Base-by-base conservation (phyloP, 1,284 basidiomycete species). In the Acaromyces ingoldii region DNA sequence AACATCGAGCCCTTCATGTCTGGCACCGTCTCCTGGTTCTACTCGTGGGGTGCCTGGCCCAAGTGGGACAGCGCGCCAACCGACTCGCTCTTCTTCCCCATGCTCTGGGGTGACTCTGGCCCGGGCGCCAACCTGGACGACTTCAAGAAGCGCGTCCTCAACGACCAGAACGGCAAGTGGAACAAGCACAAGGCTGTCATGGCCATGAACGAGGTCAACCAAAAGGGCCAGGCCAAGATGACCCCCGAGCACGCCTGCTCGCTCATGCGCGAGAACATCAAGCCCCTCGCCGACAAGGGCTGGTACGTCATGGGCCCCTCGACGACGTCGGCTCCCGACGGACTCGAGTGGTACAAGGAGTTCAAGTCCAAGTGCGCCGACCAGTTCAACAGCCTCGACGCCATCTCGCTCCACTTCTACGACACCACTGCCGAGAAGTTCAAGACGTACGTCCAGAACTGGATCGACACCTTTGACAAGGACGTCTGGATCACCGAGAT, bases 151-250 rank as follows among this genome's bases (percentile, higher is more conserved):
- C 49, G 66, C 31, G 65, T 70, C 3, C 41, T 57, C 39, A 25
- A 64, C 44, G 60, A 68, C 52, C 61, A 33, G 22, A 41, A 62
- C 49, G 43, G 53, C 41, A 53, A 55, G 36, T 54, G 41, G 53
- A 68, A 68, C 54, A 50, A 62, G 34, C 61, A 57, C 49, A 66
- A 66, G 49, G 67, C 65, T 36, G 60, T 60, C n/a, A 51, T 70
- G 57, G 67, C 49, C 44, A 67, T 67, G 60, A 70, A 70, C 55
- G 67, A 70, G 39, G 61, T 65, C 25, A 66, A 70, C 51, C 65
- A 70, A 34, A 33, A 55, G 22, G 65, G 63, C 17, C 70, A 72
- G 45, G 43, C 67, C 28, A 55, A 67, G 49, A 62, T 70, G 62
- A 57, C 48, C 26, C 51, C 57, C 11, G 29, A 42, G 2, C 50